A percentile compares a stretch with the other conserved stretches of the same genome.
These are phyloP conservation scores for Cenchrus americanus DNA, from an alignment of 176 grass and related monocot genomes.

Conservation along the genomic window DNA sequence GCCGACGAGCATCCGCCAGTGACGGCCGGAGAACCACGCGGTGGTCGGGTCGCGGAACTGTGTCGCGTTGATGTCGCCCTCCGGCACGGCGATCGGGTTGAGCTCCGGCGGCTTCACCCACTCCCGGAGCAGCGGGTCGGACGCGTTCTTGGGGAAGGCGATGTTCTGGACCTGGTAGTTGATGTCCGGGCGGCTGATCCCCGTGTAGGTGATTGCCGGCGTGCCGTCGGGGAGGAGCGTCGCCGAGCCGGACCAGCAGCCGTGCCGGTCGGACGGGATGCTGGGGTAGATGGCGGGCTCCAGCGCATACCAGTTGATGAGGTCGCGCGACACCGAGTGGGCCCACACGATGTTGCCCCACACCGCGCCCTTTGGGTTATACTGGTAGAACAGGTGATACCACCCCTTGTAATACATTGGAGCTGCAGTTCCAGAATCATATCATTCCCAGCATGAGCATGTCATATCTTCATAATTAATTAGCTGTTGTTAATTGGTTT, in stretches of 20 bases:
- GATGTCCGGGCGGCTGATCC: conserved; percentile 30
- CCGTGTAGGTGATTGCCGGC: conserved; percentile 51
- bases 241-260: conserved; percentile 62
- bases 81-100: conserved; percentile 44
- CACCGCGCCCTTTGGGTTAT: conserved; percentile 69
- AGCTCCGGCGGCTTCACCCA: conserved; percentile 54
- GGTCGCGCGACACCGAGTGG: conserved; percentile 62
- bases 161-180: conserved; percentile 63
- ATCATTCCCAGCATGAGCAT: too few species aligned
- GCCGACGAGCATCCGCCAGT: conserved; percentile 63
- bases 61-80: conserved; percentile 44
- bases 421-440: conserved; percentile 6
- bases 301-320: conserved; percentile 61
- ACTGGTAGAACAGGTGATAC: conserved; percentile 86
- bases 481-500: too few species aligned
- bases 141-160: conserved; percentile 55
- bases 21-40: conserved; percentile 44
- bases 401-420: conserved; percentile 71
- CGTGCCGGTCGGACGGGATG: conserved; percentile 43
- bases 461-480: too few species aligned
- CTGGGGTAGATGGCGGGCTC: conserved; percentile 50
- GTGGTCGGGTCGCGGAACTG: conserved; percentile 71
- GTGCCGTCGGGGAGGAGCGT: conserved; percentile 50
- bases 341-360: conserved; percentile 88
- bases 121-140: conserved; percentile 51